Percentiles rank a stretch among this genome's conserved stretches.
phyloP scores from a whole-genome alignment of 306 rosid species.

The Pterocarpus santalinus region DNA sequence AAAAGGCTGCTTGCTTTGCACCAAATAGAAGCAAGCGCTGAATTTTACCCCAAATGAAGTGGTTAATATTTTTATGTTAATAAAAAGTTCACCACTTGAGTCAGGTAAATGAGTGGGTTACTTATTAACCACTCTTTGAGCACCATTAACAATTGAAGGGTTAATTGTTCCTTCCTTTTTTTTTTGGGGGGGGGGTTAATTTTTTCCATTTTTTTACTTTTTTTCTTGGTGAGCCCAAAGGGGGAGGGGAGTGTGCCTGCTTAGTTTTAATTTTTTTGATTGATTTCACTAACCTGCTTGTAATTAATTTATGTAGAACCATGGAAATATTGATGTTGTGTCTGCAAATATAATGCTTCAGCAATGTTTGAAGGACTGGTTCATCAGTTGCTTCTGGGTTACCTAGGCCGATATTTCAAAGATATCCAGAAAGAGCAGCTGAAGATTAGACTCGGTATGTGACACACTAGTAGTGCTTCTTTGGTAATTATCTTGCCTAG shows the following conservation, averaged over 20 bases:
- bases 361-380: constrained; percentile 88
- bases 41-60: neutral
- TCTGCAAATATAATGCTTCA: constrained; percentile 29
- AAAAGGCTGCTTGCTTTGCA: neutral
- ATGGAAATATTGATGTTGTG: constrained; percentile 34
- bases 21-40: neutral
- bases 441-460: constrained; percentile 81
- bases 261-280: neutral
- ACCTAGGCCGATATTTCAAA: constrained; percentile 78
- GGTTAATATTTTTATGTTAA: neutral
- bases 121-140: neutral
- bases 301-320: constrained; percentile 48
- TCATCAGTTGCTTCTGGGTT: constrained; percentile 82
- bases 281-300: constrained; percentile 37
- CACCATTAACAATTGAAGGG: neutral
- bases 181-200: neutral
- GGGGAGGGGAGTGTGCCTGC: neutral
- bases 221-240: neutral
- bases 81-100: neutral
- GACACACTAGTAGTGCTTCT: constrained; percentile 1
- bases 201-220: neutral
- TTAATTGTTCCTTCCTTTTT: neutral
- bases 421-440: constrained; percentile 91
- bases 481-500: constrained; percentile 6
- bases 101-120: neutral